Evolutionary conservation across 2,329 filamentous ascomycete species (phyloP).

Genomic region (Stachybotrys elegans): DNA sequence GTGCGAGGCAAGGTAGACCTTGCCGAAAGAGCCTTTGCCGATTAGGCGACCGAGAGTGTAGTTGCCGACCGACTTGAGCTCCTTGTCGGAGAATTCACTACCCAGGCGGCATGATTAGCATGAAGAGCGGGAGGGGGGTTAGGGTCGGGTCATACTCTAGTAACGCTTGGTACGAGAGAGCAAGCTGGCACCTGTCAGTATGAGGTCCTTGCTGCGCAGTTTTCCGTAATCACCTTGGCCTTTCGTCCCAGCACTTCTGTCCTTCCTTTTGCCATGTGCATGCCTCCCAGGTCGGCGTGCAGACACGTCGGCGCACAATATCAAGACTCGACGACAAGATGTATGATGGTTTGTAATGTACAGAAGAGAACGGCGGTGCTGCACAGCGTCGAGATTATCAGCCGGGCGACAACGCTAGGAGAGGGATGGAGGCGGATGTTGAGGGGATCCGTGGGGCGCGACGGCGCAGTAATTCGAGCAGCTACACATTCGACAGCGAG

Average conservation of each 20-base stretch:
- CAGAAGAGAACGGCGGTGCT: too few relatives aligned
- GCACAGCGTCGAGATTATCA: too few relatives aligned
- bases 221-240: slow-evolving; percentile 46
- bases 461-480: too few relatives aligned
- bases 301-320: too few relatives aligned
- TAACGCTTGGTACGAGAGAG: slow-evolving; percentile 92
- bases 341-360: too few relatives aligned
- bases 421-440: too few relatives aligned
- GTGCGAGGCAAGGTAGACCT: slow-evolving; percentile 92
- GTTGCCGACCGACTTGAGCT: slow-evolving; percentile 89
- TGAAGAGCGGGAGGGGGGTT: slow-evolving; percentile 9
- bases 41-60: slow-evolving; percentile 89
- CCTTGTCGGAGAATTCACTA: slow-evolving; percentile 90
- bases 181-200: slow-evolving; percentile 57
- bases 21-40: slow-evolving; percentile 96
- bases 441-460: too few relatives aligned
- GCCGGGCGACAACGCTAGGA: too few relatives aligned
- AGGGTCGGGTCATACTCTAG: slow-evolving; percentile 66
- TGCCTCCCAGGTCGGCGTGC: slow-evolving; percentile 31
- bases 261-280: slow-evolving; percentile 51
- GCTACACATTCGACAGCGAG: too few relatives aligned
- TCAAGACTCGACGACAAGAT: too few relatives aligned
- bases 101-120: slow-evolving; percentile 6
- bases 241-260: slow-evolving; percentile 56
- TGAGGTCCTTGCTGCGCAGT: not conserved